Percentiles rank a stretch among this genome's conserved stretches.
These are phyloP conservation scores for Allium fistulosum DNA, from an alignment of 106 monocot species.

Conservation along the genomic window DNA sequence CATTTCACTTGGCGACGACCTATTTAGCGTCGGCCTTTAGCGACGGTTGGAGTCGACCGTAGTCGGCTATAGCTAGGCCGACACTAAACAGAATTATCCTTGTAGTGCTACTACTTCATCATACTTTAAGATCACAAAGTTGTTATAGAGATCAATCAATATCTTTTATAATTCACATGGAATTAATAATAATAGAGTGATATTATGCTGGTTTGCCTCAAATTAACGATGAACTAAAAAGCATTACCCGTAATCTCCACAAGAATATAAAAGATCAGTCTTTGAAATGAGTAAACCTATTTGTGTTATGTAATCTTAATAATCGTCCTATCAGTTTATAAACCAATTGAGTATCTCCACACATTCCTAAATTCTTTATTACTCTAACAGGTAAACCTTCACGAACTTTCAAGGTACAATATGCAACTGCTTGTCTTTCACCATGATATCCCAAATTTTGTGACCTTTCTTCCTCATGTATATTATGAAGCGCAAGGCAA, in stretches of 20 bases:
- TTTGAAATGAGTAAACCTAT: slow-evolving; percentile 81
- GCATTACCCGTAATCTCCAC: slow-evolving; percentile 83
- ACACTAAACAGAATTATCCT: too few species aligned
- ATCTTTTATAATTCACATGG: too few species aligned
- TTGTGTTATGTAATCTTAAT: slow-evolving; percentile 68
- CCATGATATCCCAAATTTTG: slow-evolving; percentile 54
- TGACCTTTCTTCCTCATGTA: slow-evolving; percentile 75
- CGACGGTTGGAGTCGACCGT: too few species aligned
- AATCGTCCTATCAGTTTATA: slow-evolving; percentile 58
- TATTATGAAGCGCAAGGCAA: slow-evolving; percentile 67
- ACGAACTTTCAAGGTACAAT: slow-evolving; percentile 57
- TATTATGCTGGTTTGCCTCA: too few species aligned
- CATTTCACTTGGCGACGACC: too few species aligned
- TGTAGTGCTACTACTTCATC: too few species aligned
- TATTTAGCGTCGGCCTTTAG: too few species aligned
- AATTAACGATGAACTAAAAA: too few species aligned
- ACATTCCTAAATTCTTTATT: slow-evolving; percentile 75
- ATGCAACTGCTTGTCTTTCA: slow-evolving; percentile 74
- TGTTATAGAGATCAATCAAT: too few species aligned
- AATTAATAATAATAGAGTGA: too few species aligned
- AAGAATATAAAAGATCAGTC: slow-evolving; percentile 69
- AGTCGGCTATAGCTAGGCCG: too few species aligned
- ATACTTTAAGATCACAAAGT: too few species aligned
- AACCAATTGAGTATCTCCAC: slow-evolving; percentile 74
- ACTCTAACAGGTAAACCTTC: slow-evolving; percentile 64